A percentile compares a stretch with the other conserved stretches of the same genome.
phyloP scores from a whole-genome alignment of 2,329 filamentous ascomycete species.

The Madurella mycetomatis region DNA sequence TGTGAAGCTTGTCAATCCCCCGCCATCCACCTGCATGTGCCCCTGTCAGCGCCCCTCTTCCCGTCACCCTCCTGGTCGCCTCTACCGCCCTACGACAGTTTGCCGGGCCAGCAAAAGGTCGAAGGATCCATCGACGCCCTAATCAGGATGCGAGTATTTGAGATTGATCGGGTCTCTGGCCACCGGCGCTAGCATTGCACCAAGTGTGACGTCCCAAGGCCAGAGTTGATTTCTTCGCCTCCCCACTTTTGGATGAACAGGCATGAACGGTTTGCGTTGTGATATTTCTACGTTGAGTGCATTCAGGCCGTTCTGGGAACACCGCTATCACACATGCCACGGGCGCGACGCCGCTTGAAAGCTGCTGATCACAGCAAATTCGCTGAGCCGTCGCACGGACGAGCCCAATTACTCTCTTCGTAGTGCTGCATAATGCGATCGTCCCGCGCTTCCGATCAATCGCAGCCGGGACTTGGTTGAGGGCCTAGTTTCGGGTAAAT shows the following conservation, averaged over 20 bases:
- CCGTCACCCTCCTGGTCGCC: too few species aligned
- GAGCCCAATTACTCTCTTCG: background rate
- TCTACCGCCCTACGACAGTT: too few species aligned
- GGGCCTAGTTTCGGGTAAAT: background rate
- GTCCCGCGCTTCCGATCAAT: conserved; percentile 2
- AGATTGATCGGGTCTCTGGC: background rate
- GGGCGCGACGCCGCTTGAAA: conserved; percentile 1
- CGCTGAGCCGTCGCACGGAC: background rate
- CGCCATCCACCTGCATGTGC: conserved; percentile 18
- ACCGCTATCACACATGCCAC: conserved; percentile 4
- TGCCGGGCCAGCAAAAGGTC: too few species aligned
- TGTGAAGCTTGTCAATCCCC: conserved; percentile 14
- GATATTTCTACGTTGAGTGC: background rate
- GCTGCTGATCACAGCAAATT: conserved; percentile 3
- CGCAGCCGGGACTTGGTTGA: background rate
- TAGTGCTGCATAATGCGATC: conserved; percentile 8
- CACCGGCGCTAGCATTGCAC: background rate
- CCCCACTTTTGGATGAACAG: background rate
- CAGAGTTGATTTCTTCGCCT: background rate
- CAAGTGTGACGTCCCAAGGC: too few species aligned
- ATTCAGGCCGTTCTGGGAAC: conserved; percentile 8
- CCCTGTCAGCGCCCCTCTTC: conserved; percentile 15
- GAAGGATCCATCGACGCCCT: too few species aligned
- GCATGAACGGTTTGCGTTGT: background rate
- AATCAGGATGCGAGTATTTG: background rate